Evolutionary conservation across 2,329 filamentous ascomycete species (phyloP).

Genomic region (Colletotrichum endophyticum): DNA sequence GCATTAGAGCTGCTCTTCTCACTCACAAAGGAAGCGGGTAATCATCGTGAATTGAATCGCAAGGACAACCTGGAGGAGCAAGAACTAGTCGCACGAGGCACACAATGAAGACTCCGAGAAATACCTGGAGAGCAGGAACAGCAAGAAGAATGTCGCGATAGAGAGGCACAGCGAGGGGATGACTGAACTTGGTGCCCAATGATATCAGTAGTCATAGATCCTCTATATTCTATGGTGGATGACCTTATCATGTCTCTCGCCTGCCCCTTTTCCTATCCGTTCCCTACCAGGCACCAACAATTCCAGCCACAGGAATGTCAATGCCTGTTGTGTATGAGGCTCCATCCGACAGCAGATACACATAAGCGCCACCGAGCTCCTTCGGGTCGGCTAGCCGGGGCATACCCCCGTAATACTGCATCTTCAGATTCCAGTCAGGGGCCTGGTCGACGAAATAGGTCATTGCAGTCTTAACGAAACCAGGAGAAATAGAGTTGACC

Average conservation of each 20-base stretch:
- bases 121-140: too few species aligned
- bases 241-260: neutral
- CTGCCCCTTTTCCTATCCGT: constrained; percentile 11
- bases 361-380: constrained; percentile 61
- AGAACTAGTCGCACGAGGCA: too few species aligned
- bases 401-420: constrained; percentile 64
- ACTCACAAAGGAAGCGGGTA: too few species aligned
- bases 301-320: constrained; percentile 48
- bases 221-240: neutral
- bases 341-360: constrained; percentile 58
- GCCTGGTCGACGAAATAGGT: constrained; percentile 56
- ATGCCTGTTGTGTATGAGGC: constrained; percentile 54
- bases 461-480: constrained; percentile 47
- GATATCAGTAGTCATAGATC: neutral
- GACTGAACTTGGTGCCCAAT: too few species aligned
- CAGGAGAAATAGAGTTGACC: constrained; percentile 52
- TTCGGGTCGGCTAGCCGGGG: constrained; percentile 56
- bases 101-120: too few species aligned
- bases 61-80: too few species aligned
- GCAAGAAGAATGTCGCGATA: too few species aligned
- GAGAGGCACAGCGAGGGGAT: too few species aligned
- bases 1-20: too few species aligned
- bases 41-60: too few species aligned
- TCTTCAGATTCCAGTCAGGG: constrained; percentile 60
- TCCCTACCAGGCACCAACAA: constrained; percentile 28